Evolutionary conservation across 805 yeast genomes (phyloP), one percentile per base, ranked within the genome.

Genomic region (Lachancea quebecensis): DNA sequence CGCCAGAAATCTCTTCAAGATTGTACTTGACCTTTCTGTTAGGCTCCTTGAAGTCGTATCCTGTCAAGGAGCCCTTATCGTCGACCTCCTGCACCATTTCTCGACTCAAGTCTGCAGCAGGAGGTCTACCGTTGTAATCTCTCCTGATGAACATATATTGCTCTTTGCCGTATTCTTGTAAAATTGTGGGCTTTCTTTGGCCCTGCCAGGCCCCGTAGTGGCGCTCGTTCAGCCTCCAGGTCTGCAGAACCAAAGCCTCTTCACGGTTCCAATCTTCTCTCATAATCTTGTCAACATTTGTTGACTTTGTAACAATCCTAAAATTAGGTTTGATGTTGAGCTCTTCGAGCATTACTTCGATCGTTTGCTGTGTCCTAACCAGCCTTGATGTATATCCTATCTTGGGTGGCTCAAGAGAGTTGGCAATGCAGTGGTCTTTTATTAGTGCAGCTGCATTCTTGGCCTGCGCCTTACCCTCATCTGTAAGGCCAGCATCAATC

Each of bases 151-250:
- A 77, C 80, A 81, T 84, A 69, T 81, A 85, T 66, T 83, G 69
- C 51, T 81, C 84, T 56, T 79, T 70, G 35, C 95, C 95, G 61
- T 79, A 81, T 55, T 76, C 68, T 52, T 73, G 68, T 56, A 84
- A 67, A 28, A 86, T 77, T 37, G 77, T 77, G 31, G 80, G 81
- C 67, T 85, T 85, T 52, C 82, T 77, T 58, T 78, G 75, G 41
- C 95, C 95, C 68, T 85, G 93, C 68, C 85, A 74, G 37, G 79
- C 77, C 49, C 95, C 95, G 68, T 85, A 85, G 67, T 85, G 95
- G 65, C 95, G 77, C 65, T 85, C 95, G 65, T 85, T 85, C 57
- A 85, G 66, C 66, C 91, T 75, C 91, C 91, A 85, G 4, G 82
- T 73, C 66, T 85, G 79, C 56, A 74, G 67, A 47, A 79, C 77